Evolutionary conservation across 768 basidiomycete species (phyloP).

Genomic region (Termitomyces sp.): DNA sequence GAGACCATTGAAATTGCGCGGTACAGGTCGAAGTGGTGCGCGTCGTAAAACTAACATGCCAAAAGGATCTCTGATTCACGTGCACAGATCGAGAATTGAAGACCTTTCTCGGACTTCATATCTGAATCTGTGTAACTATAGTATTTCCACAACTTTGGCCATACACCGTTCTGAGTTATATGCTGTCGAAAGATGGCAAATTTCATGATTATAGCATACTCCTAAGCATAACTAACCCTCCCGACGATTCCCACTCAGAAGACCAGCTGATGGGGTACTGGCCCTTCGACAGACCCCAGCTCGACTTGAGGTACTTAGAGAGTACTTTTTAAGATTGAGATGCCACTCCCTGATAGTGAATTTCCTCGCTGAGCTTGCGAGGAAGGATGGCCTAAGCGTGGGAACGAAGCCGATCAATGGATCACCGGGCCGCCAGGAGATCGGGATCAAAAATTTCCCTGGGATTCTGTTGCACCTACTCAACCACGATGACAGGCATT

Average conservation of each 20-base stretch:
- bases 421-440: not conserved
- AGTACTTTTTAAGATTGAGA: too few species aligned
- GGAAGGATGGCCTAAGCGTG: too few species aligned
- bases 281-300: constrained; percentile 93
- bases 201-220: constrained; percentile 32
- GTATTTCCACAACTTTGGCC: not conserved
- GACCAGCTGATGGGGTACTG: constrained; percentile 93
- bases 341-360: too few species aligned
- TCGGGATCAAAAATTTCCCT: constrained; percentile 2
- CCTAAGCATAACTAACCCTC: constrained; percentile 18
- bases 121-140: not conserved
- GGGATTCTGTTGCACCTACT: not conserved
- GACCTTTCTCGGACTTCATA: not conserved
- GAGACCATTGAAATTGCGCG: constrained; percentile 10
- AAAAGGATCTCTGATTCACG: constrained; percentile 4
- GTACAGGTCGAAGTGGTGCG: constrained; percentile 21
- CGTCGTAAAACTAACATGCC: constrained; percentile 29
- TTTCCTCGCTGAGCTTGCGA: too few species aligned
- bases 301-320: constrained; percentile 87
- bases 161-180: constrained; percentile 20
- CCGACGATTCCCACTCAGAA: constrained; percentile 51
- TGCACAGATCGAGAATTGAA: not conserved
- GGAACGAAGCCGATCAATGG: too few species aligned
- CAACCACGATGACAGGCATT: not conserved
- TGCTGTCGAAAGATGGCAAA: constrained; percentile 27